Percentiles rank a stretch among this genome's conserved stretches.
Conservation (phyloP, 805 yeast genomes). For the Ogataea allantospora region DNA sequence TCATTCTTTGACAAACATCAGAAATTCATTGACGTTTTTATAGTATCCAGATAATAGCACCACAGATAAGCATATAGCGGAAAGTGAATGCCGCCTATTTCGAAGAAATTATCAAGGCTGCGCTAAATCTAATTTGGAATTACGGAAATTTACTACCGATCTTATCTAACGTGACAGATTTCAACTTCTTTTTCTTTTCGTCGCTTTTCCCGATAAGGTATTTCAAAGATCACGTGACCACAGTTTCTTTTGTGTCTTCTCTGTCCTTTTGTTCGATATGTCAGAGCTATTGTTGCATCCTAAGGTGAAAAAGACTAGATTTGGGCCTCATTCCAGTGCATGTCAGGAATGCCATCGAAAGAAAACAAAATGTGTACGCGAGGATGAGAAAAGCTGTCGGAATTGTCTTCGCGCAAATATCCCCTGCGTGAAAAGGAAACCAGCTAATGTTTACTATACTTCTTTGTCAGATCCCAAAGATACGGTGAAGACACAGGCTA, state of each 20-base stretch:
- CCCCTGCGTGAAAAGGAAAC: constrained; percentile 7
- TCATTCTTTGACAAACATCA: neutral
- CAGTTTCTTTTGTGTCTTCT: neutral
- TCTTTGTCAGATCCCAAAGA: neutral
- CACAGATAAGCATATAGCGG: too few species aligned
- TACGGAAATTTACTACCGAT: neutral
- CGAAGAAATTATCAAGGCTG: neutral
- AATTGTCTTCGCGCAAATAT: neutral
- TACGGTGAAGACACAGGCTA: neutral
- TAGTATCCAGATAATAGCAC: too few species aligned
- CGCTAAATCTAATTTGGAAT: neutral
- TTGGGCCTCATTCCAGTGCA: constrained; percentile 12
- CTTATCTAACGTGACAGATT: neutral
- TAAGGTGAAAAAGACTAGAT: constrained; percentile 1
- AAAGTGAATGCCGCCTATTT: too few species aligned
- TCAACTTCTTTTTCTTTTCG: neutral
- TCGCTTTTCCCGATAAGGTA: neutral
- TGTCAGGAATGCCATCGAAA: constrained; percentile 7
- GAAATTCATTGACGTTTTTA: neutral
- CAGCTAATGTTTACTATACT: constrained; percentile 1
- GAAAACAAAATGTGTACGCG: constrained; percentile 7
- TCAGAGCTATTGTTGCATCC: neutral
- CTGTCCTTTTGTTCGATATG: neutral
- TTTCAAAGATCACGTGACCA: neutral
- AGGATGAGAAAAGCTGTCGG: neutral